phyloP scores from a whole-genome alignment of 176 grass and related monocot genomes.

The Juncus inflexus region DNA sequence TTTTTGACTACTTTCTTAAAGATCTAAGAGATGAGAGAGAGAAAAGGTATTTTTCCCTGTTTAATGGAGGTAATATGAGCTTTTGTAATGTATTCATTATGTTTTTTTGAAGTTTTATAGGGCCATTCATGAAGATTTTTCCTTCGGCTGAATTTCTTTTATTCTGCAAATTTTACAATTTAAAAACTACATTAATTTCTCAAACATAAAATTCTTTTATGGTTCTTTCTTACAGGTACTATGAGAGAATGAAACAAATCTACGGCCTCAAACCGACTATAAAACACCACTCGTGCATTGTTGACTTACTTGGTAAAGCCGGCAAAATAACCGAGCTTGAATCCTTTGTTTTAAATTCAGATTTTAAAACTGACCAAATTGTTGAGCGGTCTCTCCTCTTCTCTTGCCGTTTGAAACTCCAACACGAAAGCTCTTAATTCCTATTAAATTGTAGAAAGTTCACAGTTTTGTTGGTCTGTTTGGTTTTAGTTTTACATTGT shows the following conservation, averaged over 20 bases:
- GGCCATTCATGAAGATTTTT: not conserved
- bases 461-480: too few species aligned
- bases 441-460: too few species aligned
- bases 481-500: not conserved
- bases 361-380: constrained; percentile 39
- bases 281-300: constrained; percentile 64
- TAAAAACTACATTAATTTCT: constrained; percentile 6
- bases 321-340: constrained; percentile 68
- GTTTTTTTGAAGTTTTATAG: too few species aligned
- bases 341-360: constrained; percentile 40
- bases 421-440: too few species aligned
- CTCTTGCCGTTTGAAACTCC: constrained; percentile 37
- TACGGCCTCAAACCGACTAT: constrained; percentile 48
- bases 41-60: too few species aligned
- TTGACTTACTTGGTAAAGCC: constrained; percentile 62
- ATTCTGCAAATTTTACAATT: constrained; percentile 4
- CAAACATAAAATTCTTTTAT: constrained; percentile 4
- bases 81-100: too few species aligned
- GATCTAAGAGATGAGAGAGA: too few species aligned
- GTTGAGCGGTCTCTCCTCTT: constrained; percentile 57
- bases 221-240: constrained; percentile 38
- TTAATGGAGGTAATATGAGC: too few species aligned
- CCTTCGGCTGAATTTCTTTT: not conserved
- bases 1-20: too few species aligned
- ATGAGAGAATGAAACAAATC: constrained; percentile 44